Evolutionary conservation across 2,329 filamentous ascomycete species (phyloP), one percentile per base, ranked within the genome.

Genomic region (Diaporthe sp.): DNA sequence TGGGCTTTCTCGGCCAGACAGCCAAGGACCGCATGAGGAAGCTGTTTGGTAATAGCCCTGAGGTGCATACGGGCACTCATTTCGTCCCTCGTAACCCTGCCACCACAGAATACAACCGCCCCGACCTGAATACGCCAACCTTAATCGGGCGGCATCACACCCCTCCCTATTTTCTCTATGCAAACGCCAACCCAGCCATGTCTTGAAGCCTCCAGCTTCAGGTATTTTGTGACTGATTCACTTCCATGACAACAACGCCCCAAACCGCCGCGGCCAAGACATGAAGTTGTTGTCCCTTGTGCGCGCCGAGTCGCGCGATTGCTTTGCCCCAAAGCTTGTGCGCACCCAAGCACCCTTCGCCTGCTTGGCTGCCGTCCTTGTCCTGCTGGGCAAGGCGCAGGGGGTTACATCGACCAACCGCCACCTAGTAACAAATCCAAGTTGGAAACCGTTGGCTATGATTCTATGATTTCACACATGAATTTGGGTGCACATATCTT

Each of bases 351-450:
- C 63, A n/a, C n/a, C 6, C 28, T 22, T 37, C 28, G 28, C 44
- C 44, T 67, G 17, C 63, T 68, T 68, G 63, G 63, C 63, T 68
- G 63, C 63, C 47, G 47, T 39, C 44, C 63, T 68, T 68, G 63
- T 68, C 63, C 22, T 68, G 47, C 63, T 53, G 63, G 44, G 63
- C 63, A 37, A 17, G 42, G 17, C 63, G 20, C 63, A 47, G 20
- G 44, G 61, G 28, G 39, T 68, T 68, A 68, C 63, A 53, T 53
- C 44, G 20, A 51, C 44, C 20, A 9, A 6, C 28, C 28, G 42
- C 28, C 61, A 34, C 17, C 15, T 58, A 7, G 34, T 8, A 34
- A 34, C 34, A 34, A 57, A 57, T 39, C 2, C 9, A 28, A 51
- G 8, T 10, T 10, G 53, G 20, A 57, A 22, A 4, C 37, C 37